phyloP scores from a whole-genome alignment of 176 grass and related monocot species.

The Aegilops tauschii region DNA sequence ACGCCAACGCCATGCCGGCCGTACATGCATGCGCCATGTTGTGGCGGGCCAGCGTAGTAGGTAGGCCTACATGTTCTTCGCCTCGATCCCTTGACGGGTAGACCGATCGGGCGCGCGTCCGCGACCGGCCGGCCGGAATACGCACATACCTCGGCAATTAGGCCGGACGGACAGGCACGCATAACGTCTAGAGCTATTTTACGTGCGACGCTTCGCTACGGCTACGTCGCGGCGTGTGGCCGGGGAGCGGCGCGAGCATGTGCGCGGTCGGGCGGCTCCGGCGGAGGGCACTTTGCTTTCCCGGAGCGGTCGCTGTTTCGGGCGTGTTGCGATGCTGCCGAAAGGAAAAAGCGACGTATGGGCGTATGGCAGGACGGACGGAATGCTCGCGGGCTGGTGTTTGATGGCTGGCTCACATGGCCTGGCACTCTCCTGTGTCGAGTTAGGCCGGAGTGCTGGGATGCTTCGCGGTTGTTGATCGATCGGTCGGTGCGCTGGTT shows the following conservation, averaged over 20 bases:
- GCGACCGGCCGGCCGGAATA: background rate
- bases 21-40: background rate
- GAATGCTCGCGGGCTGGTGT: background rate
- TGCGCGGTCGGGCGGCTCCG: background rate
- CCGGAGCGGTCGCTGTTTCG: background rate
- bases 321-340: background rate
- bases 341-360: constrained; percentile 4
- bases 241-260: background rate
- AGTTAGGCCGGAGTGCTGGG: background rate
- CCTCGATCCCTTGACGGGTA: background rate
- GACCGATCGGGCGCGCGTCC: background rate
- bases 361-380: background rate
- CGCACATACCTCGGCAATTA: background rate
- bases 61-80: background rate
- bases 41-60: background rate
- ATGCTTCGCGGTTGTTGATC: background rate
- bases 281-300: background rate
- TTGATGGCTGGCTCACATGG: background rate
- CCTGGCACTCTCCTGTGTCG: background rate
- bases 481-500: background rate
- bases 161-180: background rate
- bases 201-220: background rate
- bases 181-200: background rate
- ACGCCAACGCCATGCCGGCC: background rate
- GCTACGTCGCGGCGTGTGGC: background rate